Evolutionary conservation across 331 rosid species (phyloP).

Genomic region (Pyrus hybrid): DNA sequence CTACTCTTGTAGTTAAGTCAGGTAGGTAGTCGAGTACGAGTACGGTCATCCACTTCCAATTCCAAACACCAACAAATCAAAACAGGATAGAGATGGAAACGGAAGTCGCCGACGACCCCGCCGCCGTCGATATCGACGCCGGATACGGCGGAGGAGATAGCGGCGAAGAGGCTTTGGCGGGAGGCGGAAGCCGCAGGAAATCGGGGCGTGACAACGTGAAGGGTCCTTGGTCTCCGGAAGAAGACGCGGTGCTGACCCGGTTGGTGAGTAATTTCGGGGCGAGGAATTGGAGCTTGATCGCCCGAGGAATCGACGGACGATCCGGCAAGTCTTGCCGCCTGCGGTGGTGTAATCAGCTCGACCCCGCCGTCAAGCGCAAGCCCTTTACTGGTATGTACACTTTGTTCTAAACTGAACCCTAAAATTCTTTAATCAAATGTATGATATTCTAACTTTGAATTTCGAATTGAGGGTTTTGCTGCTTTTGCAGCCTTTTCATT

Average conservation of each 20-base stretch:
- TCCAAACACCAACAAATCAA: neutral
- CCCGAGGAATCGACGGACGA: constrained; percentile 61
- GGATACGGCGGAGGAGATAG: constrained; percentile 17
- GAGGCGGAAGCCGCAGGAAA: neutral
- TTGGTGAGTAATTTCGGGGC: constrained; percentile 67
- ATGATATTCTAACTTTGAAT: neutral
- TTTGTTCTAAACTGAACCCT: neutral
- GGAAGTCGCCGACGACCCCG: constrained; percentile 9
- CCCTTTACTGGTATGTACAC: constrained; percentile 60
- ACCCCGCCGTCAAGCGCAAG: constrained; percentile 86
- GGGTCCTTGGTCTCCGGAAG: constrained; percentile 78
- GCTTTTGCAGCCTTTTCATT: neutral
- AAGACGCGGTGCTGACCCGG: constrained; percentile 44
- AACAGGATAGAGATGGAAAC: neutral
- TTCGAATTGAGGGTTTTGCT: neutral
- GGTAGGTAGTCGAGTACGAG: neutral
- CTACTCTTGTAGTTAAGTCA: constrained; percentile 25
- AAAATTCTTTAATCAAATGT: neutral
- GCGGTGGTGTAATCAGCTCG: constrained; percentile 95
- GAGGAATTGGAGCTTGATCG: constrained; percentile 65
- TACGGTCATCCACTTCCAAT: neutral
- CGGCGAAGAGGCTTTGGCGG: constrained; percentile 31
- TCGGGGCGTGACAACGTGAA: constrained; percentile 36
- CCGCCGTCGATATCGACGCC: constrained; percentile 2
- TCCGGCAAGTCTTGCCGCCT: constrained; percentile 88